A percentile compares a stretch with the other conserved stretches of the same genome.
Evolutionary conservation across 129 eudicot species (phyloP).

Genomic region (Chrysanthemum makinoi): DNA sequence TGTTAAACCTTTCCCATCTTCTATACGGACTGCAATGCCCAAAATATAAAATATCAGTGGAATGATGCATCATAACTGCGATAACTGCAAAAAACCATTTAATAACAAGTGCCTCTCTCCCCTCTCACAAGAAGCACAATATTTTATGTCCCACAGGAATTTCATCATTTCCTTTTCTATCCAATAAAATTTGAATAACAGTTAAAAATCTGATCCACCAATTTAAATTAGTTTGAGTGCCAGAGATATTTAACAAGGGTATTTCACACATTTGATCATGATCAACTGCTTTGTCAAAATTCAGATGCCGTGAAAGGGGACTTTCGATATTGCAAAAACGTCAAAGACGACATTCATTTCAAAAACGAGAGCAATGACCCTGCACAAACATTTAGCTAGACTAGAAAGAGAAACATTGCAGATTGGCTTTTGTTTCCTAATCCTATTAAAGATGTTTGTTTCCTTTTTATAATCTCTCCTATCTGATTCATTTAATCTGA

Average conservation of each 20-base stretch:
- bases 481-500: no score
- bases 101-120: background rate
- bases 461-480: no score
- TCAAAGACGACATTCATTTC: background rate
- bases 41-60: conserved; percentile 10
- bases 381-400: conserved; percentile 4
- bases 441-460: no score
- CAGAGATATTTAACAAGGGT: background rate
- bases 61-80: background rate
- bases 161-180: background rate
- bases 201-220: background rate
- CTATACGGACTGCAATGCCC: conserved; percentile 45
- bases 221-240: background rate
- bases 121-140: background rate
- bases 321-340: background rate
- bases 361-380: conserved; percentile 7
- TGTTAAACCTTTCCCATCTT: conserved; percentile 56
- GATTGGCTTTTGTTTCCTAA: no score
- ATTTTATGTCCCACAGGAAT: background rate
- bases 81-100: background rate
- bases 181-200: background rate
- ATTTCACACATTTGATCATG: no score
- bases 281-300: background rate
- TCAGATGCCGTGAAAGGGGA: background rate
- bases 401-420: background rate